These are phyloP conservation scores for Amaranthus tricolor DNA, from an alignment of 179 eudicot species.

Conservation along the genomic window DNA sequence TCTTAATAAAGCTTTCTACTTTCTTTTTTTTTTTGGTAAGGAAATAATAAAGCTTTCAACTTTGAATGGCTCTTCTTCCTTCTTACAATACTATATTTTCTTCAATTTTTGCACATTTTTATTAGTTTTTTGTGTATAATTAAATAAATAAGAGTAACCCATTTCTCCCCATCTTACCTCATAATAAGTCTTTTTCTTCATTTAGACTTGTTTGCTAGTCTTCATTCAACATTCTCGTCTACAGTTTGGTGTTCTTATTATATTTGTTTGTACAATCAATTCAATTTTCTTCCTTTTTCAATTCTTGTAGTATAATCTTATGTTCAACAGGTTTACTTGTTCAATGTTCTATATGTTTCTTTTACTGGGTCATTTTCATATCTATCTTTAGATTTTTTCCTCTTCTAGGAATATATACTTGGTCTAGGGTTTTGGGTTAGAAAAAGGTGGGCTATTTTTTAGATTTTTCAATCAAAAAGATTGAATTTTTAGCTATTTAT, in stretches of 20 bases:
- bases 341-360: conserved; percentile 16
- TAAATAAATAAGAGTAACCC: not conserved
- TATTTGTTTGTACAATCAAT: not conserved
- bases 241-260: conserved; percentile 10
- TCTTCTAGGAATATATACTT: conserved; percentile 13
- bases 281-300: too few relatives aligned
- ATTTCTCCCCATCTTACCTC: not conserved
- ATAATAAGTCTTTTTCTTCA: conserved; percentile 26
- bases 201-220: conserved; percentile 30
- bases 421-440: conserved; percentile 31
- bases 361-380: conserved; percentile 36
- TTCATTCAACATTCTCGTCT: conserved; percentile 35
- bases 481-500: conserved; percentile 26
- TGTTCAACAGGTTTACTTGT: conserved; percentile 10
- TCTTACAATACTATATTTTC: conserved; percentile 17
- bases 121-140: not conserved
- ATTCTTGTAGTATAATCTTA: not conserved
- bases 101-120: not conserved
- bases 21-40: not conserved
- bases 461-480: conserved; percentile 2
- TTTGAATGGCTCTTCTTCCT: conserved; percentile 23
- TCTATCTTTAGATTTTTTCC: conserved; percentile 35
- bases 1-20: conserved; percentile 24
- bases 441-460: conserved; percentile 13
- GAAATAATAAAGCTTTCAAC: conserved; percentile 22